Conservation (phyloP, 139 green algal genomes). For the Edaphochlamys debaryana region DNA sequence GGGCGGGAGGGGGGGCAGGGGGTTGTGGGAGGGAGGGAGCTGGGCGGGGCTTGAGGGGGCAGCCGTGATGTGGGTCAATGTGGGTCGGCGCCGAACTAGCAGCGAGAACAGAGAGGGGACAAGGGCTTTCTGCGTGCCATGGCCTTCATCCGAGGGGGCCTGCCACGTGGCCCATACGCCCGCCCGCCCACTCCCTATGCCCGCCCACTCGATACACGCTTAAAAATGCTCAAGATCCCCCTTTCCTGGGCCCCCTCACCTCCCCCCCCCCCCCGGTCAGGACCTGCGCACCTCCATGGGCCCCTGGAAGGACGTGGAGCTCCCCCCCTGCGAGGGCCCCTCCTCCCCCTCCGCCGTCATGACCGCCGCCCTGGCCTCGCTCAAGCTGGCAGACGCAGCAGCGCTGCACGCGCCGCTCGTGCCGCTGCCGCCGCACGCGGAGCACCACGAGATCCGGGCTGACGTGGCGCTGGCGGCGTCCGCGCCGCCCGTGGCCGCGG, state of each 20-base stretch:
- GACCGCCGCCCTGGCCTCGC: too few species aligned
- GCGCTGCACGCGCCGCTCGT: too few species aligned
- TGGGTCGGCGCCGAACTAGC: background rate
- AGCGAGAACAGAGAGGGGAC: too few species aligned
- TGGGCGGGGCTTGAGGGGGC: background rate
- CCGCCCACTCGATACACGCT: background rate
- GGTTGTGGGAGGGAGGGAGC: background rate
- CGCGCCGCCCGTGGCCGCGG: too few species aligned
- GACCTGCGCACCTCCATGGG: constrained; percentile 2
- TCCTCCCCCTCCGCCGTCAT: too few species aligned
- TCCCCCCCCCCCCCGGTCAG: background rate
- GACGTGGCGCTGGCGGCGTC: too few species aligned
- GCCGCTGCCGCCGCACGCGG: too few species aligned
- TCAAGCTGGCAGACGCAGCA: too few species aligned
- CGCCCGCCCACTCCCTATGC: background rate
- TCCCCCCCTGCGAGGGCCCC: background rate
- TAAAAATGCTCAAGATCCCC: background rate
- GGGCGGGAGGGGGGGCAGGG: background rate
- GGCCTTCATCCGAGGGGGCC: background rate
- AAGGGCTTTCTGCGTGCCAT: background rate
- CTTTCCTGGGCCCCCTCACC: too few species aligned
- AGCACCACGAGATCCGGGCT: too few species aligned
- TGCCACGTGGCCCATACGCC: too few species aligned
- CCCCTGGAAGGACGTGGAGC: constrained; percentile 26
- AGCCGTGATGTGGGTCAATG: too few species aligned